These are phyloP conservation scores for Globomyces pollinis-pini DNA, from an alignment of 192 early-diverging fungal genomes.

Conservation along the genomic window DNA sequence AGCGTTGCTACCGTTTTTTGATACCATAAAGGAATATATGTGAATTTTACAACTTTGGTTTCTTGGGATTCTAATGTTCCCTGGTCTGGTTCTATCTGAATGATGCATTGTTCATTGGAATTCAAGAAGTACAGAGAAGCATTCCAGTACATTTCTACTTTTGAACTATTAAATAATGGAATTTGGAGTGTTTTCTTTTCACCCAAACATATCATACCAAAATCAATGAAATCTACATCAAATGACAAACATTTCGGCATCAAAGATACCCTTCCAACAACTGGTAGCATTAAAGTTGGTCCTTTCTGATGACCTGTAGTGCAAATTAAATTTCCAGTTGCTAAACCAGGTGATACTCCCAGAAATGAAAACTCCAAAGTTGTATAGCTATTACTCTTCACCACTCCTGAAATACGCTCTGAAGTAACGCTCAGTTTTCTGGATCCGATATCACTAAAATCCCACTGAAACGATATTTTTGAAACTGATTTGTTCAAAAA, in stretches of 20 bases:
- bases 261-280: conserved; percentile 19
- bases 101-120: background rate
- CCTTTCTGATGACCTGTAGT: conserved; percentile 21
- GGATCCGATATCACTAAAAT: conserved; percentile 19
- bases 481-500: conserved; percentile 35
- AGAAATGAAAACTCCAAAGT: conserved; percentile 4
- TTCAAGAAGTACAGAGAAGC: no score
- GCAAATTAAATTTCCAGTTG: conserved; percentile 28
- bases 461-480: conserved; percentile 21
- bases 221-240: conserved; percentile 9
- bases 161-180: background rate
- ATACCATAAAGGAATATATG: conserved; percentile 32
- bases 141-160: no score
- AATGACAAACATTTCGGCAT: conserved; percentile 21
- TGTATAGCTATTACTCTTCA: background rate
- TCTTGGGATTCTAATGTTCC: conserved; percentile 23
- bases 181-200: background rate
- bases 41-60: conserved; percentile 13
- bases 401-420: conserved; percentile 2
- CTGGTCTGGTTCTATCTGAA: conserved; percentile 13
- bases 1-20: conserved; percentile 22
- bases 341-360: conserved; percentile 13
- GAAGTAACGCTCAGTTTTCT: conserved; percentile 11
- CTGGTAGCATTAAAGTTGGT: conserved; percentile 20
- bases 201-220: no score